These are phyloP conservation scores for Sextonia rubra DNA, from an alignment of 164 flowering plant species.

Conservation along the genomic window DNA sequence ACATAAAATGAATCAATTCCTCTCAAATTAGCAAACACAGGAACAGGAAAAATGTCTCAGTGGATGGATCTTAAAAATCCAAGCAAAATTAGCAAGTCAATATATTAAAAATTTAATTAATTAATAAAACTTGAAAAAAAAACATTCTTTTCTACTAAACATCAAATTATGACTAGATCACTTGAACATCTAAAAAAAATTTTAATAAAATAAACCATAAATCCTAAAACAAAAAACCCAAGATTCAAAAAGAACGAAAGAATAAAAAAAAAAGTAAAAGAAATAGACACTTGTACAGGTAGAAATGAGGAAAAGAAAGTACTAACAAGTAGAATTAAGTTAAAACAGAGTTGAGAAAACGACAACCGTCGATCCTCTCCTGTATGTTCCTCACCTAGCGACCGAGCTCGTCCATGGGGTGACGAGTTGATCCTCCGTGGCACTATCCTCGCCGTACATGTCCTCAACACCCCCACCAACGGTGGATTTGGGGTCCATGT, in stretches of 20 bases:
- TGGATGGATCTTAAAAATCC: neutral
- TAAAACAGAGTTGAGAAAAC: neutral
- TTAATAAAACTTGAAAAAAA: no score
- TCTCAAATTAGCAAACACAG: neutral
- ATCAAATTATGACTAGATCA: neutral
- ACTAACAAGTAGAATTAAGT: neutral
- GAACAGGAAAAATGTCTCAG: neutral
- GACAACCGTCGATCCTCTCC: neutral
- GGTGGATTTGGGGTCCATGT: constrained; percentile 38
- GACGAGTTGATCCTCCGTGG: constrained; percentile 63
- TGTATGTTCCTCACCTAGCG: constrained; percentile 49
- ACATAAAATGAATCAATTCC: neutral
- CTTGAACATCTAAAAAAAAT: no score
- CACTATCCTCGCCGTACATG: constrained; percentile 63
- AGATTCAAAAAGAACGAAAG: neutral
- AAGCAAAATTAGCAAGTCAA: neutral
- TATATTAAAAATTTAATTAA: no score
- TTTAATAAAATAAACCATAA: neutral
- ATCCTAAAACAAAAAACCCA: neutral
- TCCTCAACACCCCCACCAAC: constrained; percentile 70
- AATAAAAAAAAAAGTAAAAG: no score
- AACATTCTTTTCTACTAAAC: neutral
- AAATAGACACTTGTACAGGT: no score
- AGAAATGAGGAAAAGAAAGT: neutral
- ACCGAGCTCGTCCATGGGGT: constrained; percentile 75